Base-by-base conservation (phyloP, 1,284 basidiomycete species). In the Leucoagaricus sp. region DNA sequence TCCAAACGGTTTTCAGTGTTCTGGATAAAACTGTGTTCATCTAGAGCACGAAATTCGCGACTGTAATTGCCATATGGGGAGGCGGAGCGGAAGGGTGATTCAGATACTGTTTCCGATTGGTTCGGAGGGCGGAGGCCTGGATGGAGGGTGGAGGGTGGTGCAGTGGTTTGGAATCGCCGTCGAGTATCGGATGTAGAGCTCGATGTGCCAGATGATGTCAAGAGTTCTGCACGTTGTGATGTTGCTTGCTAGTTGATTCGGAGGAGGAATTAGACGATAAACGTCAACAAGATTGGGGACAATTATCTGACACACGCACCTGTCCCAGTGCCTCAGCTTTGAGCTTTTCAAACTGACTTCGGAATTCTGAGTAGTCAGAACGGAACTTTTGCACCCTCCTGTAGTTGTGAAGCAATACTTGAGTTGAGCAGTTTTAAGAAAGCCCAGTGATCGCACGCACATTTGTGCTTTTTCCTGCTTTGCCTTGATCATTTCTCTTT, bases 401-500 rank as follows among this genome's bases (percentile, higher is more conserved):
- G 62, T 10, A 60, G 25, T 45, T 44, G 34, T 1, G 28, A 45
- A 26, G 26, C 13, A 19, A 25, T 25, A 13, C 28, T 9, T 29
- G 46, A 13, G 4, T 23, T 15, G 3, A 13, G 17, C 4, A 4
- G 13, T 19, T 8, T 23, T 25, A 23, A 28, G 19, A 17, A 15
- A 6, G 48, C 23, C 42, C 36, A 31, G 40, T 25, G 40, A 25
- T 15, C 48, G 25, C 53, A 74, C 85, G 66, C 67, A 95, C 93
- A 91, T 89, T 69, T 91, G 81, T 0, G 94, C 96, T 74, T 98
- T 98, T 76, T 96, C 94, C 69, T 94, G 86, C 73, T 96, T 96
- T 40, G 91, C 87, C 64, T 93, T 93, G 53, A 96, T 91, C 67
- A 97, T 93, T 72, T 98, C 95, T 61, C 94, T 83, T 75, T 89